These are phyloP conservation scores for Candida peoriensis DNA, from an alignment of 805 yeast genomes.

Conservation along the genomic window DNA sequence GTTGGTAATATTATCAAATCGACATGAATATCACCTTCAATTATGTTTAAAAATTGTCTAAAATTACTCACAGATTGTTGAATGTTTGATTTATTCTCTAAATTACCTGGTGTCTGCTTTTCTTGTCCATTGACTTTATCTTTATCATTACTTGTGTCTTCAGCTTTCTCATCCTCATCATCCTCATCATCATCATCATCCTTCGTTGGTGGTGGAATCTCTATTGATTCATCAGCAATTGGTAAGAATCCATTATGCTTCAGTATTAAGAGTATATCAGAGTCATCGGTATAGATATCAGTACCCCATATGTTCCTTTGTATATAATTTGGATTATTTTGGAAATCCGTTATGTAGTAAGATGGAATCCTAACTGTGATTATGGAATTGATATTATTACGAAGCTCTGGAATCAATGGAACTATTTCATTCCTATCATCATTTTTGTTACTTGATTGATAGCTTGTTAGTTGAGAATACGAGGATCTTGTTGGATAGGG, in stretches of 20 bases:
- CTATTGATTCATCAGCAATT: slow-evolving; percentile 25
- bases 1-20: slow-evolving; percentile 57
- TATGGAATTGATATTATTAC: slow-evolving; percentile 37
- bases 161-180: slow-evolving; percentile 10
- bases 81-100: slow-evolving; percentile 26
- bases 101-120: slow-evolving; percentile 38
- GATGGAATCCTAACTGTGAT: slow-evolving; percentile 26
- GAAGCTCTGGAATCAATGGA: slow-evolving; percentile 28
- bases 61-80: slow-evolving; percentile 24
- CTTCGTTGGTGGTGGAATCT: slow-evolving; percentile 2
- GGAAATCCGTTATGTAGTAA: slow-evolving; percentile 19
- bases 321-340: slow-evolving; percentile 19
- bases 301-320: slow-evolving; percentile 74
- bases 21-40: slow-evolving; percentile 30
- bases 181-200: slow-evolving; percentile 13
- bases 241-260: slow-evolving; percentile 69
- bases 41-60: slow-evolving; percentile 22
- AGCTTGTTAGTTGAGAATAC: slow-evolving; percentile 15
- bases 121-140: slow-evolving; percentile 10
- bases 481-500: slow-evolving; percentile 47
- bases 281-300: slow-evolving; percentile 90
- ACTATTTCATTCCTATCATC: slow-evolving; percentile 11
- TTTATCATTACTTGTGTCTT: slow-evolving; percentile 8
- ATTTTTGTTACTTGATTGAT: slow-evolving; percentile 2
- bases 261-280: slow-evolving; percentile 71